Evolutionary conservation across 2,329 filamentous ascomycete species (phyloP), one percentile per base, ranked within the genome.

Genomic region (Aspergillus viridinutans): DNA sequence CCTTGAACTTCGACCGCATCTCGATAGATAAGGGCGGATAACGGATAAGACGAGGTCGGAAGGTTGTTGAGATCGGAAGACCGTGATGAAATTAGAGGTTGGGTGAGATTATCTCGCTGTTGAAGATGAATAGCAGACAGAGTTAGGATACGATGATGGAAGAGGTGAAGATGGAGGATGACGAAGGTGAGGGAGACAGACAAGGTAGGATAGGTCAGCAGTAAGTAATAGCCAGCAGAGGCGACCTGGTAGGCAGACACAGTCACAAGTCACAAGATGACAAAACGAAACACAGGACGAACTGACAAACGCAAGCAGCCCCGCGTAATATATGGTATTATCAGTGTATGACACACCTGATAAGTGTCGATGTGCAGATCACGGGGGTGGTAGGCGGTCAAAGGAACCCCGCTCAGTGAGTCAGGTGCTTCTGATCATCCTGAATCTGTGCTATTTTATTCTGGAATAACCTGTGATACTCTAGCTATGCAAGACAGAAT

Each of bases 1-100:
- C 94, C 92, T 99, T 99, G 81, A 99, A 99, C 87, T 97, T 97
- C 84, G 91, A 96, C 76, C 92, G 90, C 92, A 97, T 97, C 67
- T 73, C 90, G 83, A 60, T 58, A 50, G 48, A 52, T 52, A 40
- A 38, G 43, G 48, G 47, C 45, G 45, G 40, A 40, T 54, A 53
- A 35, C 49, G 29, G 52, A 52, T 43, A 45, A 58, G 49, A 49
- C 51, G n/a, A 20, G 14, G 38, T 55, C 53, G 55, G 45, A 21
- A 32, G 43, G 7, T 49, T 50, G 63, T 45, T 69, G 61, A 57
- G 53, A 57, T 62, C 53, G 55, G 60, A 58, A 61, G 56, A 61
- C 58, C 51, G 21, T 43, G 54, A 55, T 55, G 49, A 57, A 57
- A 51, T 48, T 40, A 56, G 32, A 48, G 10, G 25, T 58, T 56